These are phyloP conservation scores for Fraxinus angustifolia DNA, from an alignment of 305 asterid species.

Conservation along the genomic window DNA sequence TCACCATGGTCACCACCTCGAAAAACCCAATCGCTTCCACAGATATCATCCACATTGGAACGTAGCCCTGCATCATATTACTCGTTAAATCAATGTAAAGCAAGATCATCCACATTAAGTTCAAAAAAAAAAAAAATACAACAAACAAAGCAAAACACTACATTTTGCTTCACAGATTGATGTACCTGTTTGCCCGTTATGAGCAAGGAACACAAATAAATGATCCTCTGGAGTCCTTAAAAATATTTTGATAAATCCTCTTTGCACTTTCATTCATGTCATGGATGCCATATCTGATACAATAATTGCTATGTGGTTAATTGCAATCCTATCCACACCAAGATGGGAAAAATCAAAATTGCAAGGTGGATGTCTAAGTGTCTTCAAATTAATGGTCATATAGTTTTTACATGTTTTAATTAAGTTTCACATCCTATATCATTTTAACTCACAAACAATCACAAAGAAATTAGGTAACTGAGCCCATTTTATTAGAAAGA, in stretches of 20 bases:
- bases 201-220: conserved; percentile 78
- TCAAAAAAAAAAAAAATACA: neutral
- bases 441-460: neutral
- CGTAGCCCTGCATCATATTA: conserved; percentile 59
- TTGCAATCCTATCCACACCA: conserved; percentile 8
- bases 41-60: conserved; percentile 64
- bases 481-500: neutral
- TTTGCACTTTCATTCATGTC: conserved; percentile 70
- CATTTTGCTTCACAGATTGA: conserved; percentile 12
- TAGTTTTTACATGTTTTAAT: neutral
- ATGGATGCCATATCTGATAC: conserved; percentile 58
- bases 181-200: conserved; percentile 81
- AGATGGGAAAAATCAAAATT: neutral
- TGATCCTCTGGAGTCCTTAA: conserved; percentile 61
- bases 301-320: neutral
- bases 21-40: conserved; percentile 70
- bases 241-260: conserved; percentile 61
- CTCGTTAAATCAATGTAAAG: conserved; percentile 5
- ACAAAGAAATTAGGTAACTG: neutral
- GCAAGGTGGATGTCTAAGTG: neutral
- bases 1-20: conserved; percentile 90
- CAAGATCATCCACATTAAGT: conserved; percentile 13
- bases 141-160: neutral
- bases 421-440: neutral
- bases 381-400: neutral